Base-by-base conservation (phyloP, 495 filamentous ascomycete species). In the Tuber brumale region DNA sequence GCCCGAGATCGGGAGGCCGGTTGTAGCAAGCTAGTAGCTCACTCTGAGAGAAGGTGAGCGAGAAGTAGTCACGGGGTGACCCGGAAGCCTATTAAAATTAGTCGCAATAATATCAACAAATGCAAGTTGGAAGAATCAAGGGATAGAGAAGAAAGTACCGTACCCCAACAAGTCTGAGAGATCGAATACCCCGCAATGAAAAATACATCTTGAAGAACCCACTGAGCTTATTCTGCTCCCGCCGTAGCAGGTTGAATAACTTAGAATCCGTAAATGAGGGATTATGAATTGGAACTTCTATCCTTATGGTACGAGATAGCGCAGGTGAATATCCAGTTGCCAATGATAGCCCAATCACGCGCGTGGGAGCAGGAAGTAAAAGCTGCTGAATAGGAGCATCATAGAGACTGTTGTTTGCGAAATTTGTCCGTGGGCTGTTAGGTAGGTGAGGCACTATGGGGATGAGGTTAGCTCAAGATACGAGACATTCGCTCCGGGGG, bases 101-200 rank as follows among this genome's bases (percentile, higher is more conserved):
- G 27, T 35, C 5, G 27, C 5, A 16, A 35, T 35, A 31, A 31
- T 35, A 35, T 35, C 16, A 31, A 35, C 2, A 35, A 4, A 35
- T 66, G 27, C 31, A 66, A 1, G 31, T 0, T 31, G 16, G n/a
- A 31, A 66, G 57, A 35, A 35, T 12, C 12, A 18, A 35, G 4
- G 5, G 57, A 35, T 18, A 0, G 19, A 18, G 27, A 3, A 18
- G 57, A 39, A 70, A 72, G n/a, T n/a, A n/a, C n/a, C n/a, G 14
- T 70, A 79, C 78, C 72, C 73, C 73, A 5, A 79, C 61, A 35
- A 80, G 44, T 42, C 70, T 74, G 4, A 79, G 78, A 46, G 66
- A 46, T 37, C 75, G 70, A 44, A 79, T 31, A n/a, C 78, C 73
- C 44, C 71, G 74, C 44, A 80, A 46, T 10, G 78, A 80, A 19